Percentiles rank a stretch among this genome's conserved stretches.
phyloP scores from a whole-genome alignment of 805 yeast species.

The Henningerozyma blattae region DNA sequence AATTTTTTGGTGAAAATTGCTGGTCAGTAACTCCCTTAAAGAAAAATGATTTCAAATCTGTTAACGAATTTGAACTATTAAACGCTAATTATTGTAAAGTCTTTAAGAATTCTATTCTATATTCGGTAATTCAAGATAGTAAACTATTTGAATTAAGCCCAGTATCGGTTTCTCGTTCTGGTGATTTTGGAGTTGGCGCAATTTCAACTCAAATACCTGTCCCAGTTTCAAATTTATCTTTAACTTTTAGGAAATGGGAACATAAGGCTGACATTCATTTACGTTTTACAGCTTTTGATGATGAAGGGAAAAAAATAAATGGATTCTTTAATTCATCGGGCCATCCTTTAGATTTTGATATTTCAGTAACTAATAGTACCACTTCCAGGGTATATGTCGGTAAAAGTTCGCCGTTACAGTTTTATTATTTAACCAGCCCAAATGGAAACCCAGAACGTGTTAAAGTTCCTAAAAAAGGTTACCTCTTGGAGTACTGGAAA shows the following conservation, averaged over 20 bases:
- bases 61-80: constrained; percentile 12
- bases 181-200: constrained; percentile 17
- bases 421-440: background rate
- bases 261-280: constrained; percentile 3
- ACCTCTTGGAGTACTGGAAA: background rate
- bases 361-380: background rate
- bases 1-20: constrained; percentile 9
- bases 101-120: constrained; percentile 9
- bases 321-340: background rate
- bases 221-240: constrained; percentile 11
- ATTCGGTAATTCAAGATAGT: constrained; percentile 12
- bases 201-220: constrained; percentile 18
- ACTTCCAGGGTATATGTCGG: background rate
- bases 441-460: background rate
- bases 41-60: constrained; percentile 10
- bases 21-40: constrained; percentile 12
- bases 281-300: constrained; percentile 14
- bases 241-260: constrained; percentile 5
- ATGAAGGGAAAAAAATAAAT: background rate
- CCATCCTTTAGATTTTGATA: background rate
- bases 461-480: too few species aligned
- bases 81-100: constrained; percentile 12
- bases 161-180: constrained; percentile 7
- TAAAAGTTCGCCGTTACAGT: background rate
- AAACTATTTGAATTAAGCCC: constrained; percentile 8